phyloP scores from a whole-genome alignment of 305 asterid genomes.

The Solanum hybrid region DNA sequence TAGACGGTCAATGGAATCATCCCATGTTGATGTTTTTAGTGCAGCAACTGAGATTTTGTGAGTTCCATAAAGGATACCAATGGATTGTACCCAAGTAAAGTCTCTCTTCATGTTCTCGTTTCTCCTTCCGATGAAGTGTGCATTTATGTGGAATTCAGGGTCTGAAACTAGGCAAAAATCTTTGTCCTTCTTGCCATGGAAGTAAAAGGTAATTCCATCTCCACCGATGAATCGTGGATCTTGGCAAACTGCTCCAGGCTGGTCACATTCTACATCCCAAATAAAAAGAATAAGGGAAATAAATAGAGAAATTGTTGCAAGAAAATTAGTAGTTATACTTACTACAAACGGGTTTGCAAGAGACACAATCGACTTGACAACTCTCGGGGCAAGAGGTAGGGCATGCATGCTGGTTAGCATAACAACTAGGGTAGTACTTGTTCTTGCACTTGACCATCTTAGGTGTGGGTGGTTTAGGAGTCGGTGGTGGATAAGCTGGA shows the following conservation, averaged over 20 bases:
- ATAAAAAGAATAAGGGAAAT: neutral
- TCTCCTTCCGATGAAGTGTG: slow-evolving; percentile 50
- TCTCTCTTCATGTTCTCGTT: slow-evolving; percentile 35
- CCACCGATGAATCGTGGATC: slow-evolving; percentile 14
- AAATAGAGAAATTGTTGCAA: neutral
- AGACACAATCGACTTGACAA: slow-evolving; percentile 3
- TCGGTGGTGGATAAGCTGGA: neutral
- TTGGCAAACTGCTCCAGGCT: slow-evolving; percentile 61
- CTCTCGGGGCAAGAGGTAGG: neutral
- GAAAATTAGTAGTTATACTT: neutral
- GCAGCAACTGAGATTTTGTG: slow-evolving; percentile 42
- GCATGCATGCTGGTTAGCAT: neutral
- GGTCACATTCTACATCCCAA: slow-evolving; percentile 36
- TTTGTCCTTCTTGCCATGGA: slow-evolving; percentile 34
- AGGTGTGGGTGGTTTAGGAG: neutral
- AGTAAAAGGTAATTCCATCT: slow-evolving; percentile 68
- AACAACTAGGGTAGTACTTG: neutral
- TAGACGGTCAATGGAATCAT: slow-evolving; percentile 32
- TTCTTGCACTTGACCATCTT: slow-evolving; percentile 4
- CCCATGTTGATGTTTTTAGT: slow-evolving; percentile 38
- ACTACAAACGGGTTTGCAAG: slow-evolving; percentile 7
- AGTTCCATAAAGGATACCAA: slow-evolving; percentile 34
- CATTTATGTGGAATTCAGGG: slow-evolving; percentile 49
- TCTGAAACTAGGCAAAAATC: neutral
- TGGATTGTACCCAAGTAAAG: slow-evolving; percentile 71